phyloP scores from a whole-genome alignment of 495 filamentous ascomycete species.

The Stereocaulon alpinum region DNA sequence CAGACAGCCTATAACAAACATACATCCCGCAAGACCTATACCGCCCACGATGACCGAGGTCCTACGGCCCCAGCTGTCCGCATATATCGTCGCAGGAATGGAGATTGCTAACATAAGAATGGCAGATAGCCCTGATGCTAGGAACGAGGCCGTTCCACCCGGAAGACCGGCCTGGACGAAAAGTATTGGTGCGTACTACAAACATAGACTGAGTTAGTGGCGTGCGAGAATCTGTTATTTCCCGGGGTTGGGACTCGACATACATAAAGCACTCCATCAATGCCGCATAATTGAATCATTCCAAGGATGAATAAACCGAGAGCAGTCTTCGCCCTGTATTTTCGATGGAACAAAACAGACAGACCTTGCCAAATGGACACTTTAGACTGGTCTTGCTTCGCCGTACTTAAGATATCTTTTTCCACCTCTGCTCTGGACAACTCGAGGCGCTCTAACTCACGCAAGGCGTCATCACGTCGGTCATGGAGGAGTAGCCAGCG shows the following conservation, averaged over 20 bases:
- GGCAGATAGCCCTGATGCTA: slow-evolving; percentile 44
- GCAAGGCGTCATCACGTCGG: slow-evolving; percentile 28
- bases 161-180: slow-evolving; percentile 43
- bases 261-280: slow-evolving; percentile 44
- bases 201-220: neutral
- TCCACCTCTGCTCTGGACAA: slow-evolving; percentile 41
- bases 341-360: slow-evolving; percentile 23
- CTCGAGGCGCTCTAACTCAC: slow-evolving; percentile 36
- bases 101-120: slow-evolving; percentile 44
- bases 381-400: neutral
- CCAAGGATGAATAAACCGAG: slow-evolving; percentile 37
- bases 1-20: slow-evolving; percentile 40
- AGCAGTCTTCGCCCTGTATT: slow-evolving; percentile 29
- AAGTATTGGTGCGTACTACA: slow-evolving; percentile 41
- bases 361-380: neutral
- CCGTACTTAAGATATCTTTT: slow-evolving; percentile 25
- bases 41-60: slow-evolving; percentile 47
- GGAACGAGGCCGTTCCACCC: slow-evolving; percentile 38
- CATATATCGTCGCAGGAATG: slow-evolving; percentile 45
- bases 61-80: slow-evolving; percentile 55
- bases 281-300: slow-evolving; percentile 39
- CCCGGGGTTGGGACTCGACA: slow-evolving; percentile 16
- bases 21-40: slow-evolving; percentile 32
- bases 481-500: slow-evolving; percentile 39
- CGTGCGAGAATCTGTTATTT: neutral